A percentile compares a stretch with the other conserved stretches of the same genome.
These are phyloP conservation scores for Malassezia restricta DNA, from an alignment of 1,284 basidiomycete species.

Conservation along the genomic window DNA sequence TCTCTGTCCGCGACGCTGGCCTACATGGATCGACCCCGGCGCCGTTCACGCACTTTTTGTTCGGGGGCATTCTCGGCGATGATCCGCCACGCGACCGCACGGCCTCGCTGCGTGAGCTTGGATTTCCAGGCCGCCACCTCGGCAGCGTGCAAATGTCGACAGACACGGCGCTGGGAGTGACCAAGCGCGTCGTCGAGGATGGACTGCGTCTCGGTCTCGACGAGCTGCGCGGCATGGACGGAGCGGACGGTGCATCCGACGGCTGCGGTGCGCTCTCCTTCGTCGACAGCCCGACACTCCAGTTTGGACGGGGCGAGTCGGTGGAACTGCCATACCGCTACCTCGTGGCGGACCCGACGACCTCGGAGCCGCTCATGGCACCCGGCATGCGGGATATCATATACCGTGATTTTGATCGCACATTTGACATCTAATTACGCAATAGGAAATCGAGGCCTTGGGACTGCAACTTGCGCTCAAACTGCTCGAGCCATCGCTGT, in stretches of 20 bases:
- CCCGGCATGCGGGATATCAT: conserved; percentile 16
- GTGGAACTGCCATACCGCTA: conserved; percentile 19
- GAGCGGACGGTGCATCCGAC: conserved; percentile 5
- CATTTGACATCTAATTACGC: conserved; percentile 12
- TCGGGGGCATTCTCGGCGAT: conserved; percentile 56
- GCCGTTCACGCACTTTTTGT: conserved; percentile 30
- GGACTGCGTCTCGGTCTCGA: conserved; percentile 28
- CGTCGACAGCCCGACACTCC: conserved; percentile 35
- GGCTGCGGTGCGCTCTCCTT: conserved; percentile 19
- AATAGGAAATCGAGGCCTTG: conserved; percentile 33
- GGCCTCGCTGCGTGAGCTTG: conserved; percentile 67
- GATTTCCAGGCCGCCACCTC: conserved; percentile 57
- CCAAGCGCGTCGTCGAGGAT: conserved; percentile 73
- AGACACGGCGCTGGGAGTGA: conserved; percentile 87
- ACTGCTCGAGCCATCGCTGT: conserved; percentile 43
- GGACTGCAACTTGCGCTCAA: conserved; percentile 35
- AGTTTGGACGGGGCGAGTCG: conserved; percentile 37
- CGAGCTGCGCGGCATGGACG: conserved; percentile 10
- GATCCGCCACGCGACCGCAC: conserved; percentile 78
- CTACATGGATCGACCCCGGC: conserved; percentile 3
- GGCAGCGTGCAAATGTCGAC: conserved; percentile 82
- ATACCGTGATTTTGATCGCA: conserved; percentile 14
- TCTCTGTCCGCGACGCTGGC: conserved; percentile 28
- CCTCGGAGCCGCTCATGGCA: conserved; percentile 11
- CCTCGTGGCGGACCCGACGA: background rate